Base-by-base conservation (phyloP, 225 moss, liverwort and hornwort genomes). In the Physcomitrellopsis africana region DNA sequence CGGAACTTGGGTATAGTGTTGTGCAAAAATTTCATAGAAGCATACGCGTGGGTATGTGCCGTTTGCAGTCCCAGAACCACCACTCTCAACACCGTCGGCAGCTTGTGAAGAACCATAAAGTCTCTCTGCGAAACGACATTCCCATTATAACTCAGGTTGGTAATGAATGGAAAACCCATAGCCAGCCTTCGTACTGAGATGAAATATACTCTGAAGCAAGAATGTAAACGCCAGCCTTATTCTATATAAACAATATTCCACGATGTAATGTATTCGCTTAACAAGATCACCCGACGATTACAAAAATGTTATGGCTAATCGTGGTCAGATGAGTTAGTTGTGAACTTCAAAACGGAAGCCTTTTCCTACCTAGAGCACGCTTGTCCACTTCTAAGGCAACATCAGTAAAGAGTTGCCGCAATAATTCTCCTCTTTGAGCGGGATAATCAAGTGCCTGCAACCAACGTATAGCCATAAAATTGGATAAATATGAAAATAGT, bases 1-100 rank as follows among this genome's bases (percentile, higher is more conserved):
- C 16, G 96, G 96, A 60, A 85, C 87, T 84, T 90, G 86, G 23
- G 91, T 87, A 75, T 90, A 97, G 79, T 97, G 96, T 65, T 94
- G 91, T 27, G 96, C 96, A 77, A 97, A 78, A 71, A 94, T 89
- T 77, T 97, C 94, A 77, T 97, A 97, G 65, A 92, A 97, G 77
- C 96, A 94, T 13, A 89, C 75, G 11, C 86, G 74, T 23, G 84
- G 74, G 19, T 74, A 75, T 51, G 55, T 84, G 76, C 81, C 81
- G 63, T 84, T 80, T 44, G 81, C 81, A 73, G 77, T 82, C 75
- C 70, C 73, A 24, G 74, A 77, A 73, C 74, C 75, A 63, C 45
- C 81, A 42, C 72, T 52, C 60, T 75, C 61, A 48, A 67, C 77
- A 63, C 23, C 24, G 19, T 81, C 51, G 56, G 46, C 43, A 59